phyloP scores from a whole-genome alignment of 1,139 yeast species.

The Lodderomyces metapsilosis region DNA sequence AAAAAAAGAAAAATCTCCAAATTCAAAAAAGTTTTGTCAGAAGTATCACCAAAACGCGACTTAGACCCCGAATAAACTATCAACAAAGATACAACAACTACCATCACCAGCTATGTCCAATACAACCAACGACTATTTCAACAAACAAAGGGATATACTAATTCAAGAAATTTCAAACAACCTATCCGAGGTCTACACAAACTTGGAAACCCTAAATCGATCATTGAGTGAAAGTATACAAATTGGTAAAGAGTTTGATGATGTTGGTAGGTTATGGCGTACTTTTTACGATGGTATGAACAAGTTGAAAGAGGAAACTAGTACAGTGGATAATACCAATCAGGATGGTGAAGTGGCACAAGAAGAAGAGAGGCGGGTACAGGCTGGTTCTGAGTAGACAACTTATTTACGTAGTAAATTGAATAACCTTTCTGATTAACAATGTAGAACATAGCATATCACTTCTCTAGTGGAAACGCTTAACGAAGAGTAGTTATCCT shows the following conservation, averaged over 20 bases:
- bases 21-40: no score
- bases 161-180: constrained; percentile 43
- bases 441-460: no score
- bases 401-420: no score
- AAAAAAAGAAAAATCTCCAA: constrained; percentile 7
- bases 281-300: constrained; percentile 40
- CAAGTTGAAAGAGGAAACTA: constrained; percentile 16
- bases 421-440: no score
- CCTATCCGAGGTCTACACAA: constrained; percentile 40
- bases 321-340: constrained; percentile 3
- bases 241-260: constrained; percentile 47
- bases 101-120: constrained; percentile 6
- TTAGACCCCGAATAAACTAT: constrained; percentile 3
- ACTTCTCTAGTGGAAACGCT: no score
- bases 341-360: not conserved
- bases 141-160: constrained; percentile 43
- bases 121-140: constrained; percentile 24
- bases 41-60: not conserved
- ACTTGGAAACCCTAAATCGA: constrained; percentile 41
- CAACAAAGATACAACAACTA: not conserved
- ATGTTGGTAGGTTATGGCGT: constrained; percentile 45
- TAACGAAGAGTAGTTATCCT: no score
- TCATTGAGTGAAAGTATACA: constrained; percentile 42
- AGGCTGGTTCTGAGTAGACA: not conserved
- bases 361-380: not conserved